Evolutionary conservation across 78 protist genomes (phyloP).

Genomic region (Pigoraptor vietnamica): DNA sequence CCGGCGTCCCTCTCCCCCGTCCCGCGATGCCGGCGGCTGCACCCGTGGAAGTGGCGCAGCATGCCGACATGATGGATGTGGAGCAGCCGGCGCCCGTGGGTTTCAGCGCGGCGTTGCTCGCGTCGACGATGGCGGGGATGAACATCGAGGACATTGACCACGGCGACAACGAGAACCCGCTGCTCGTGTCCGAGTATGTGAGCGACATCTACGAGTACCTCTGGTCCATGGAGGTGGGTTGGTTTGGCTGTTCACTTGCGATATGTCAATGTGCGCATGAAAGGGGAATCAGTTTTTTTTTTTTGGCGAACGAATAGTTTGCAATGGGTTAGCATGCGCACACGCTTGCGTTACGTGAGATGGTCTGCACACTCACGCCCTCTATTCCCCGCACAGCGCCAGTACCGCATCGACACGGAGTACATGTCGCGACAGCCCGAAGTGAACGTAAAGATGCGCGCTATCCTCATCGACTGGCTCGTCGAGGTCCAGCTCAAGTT

Average conservation of each 20-base stretch:
- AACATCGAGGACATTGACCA: not conserved
- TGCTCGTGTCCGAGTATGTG: not conserved
- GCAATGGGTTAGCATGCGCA: no score
- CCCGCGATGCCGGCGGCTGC: not conserved
- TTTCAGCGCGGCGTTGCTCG: not conserved
- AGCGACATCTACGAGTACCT: not conserved
- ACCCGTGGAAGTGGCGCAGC: not conserved
- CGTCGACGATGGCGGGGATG: not conserved
- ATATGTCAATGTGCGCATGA: no score
- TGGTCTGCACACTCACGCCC: no score
- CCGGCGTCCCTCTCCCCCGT: not conserved
- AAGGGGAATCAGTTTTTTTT: no score
- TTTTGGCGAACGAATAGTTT: no score
- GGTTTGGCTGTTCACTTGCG: no score
- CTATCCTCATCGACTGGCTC: conserved; percentile 88
- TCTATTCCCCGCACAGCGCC: not conserved
- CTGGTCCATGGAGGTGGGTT: not conserved
- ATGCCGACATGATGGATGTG: not conserved
- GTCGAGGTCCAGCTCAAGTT: conserved; percentile 86
- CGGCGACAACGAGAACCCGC: conserved; percentile 1
- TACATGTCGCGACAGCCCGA: conserved; percentile 45
- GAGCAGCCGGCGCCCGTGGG: not conserved
- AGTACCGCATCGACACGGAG: not conserved
- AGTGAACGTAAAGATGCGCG: conserved; percentile 77
- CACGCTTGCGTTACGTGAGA: no score